Percentiles rank a stretch among this genome's conserved stretches.
phyloP scores from a whole-genome alignment of 2,329 filamentous ascomycete genomes.

The Xylaria sp. region DNA sequence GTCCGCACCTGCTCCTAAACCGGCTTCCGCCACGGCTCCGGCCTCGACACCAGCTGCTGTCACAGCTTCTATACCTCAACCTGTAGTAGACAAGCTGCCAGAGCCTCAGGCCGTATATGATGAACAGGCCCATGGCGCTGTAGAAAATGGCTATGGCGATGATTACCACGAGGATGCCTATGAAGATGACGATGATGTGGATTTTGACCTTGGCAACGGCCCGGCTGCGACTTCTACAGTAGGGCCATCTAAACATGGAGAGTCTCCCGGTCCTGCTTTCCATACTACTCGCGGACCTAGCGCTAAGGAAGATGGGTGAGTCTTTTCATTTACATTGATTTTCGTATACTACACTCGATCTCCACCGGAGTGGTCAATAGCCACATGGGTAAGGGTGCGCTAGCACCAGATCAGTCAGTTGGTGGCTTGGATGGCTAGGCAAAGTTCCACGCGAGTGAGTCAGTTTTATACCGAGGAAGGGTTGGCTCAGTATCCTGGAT shows the following conservation, averaged over 20 bases:
- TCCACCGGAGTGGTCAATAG: background rate
- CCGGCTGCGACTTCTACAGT: constrained; percentile 39
- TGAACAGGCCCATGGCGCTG: constrained; percentile 38
- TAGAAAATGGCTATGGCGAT: constrained; percentile 45
- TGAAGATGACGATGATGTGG: constrained; percentile 63
- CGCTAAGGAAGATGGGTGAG: constrained; percentile 94
- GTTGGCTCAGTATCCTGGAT: constrained; percentile 32
- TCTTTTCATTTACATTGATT: constrained; percentile 40
- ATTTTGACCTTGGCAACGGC: constrained; percentile 61
- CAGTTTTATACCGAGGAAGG: constrained; percentile 28
- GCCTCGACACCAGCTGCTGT: constrained; percentile 36
- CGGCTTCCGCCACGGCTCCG: constrained; percentile 28
- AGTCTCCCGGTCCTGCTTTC: constrained; percentile 41
- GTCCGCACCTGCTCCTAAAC: constrained; percentile 39
- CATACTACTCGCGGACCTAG: constrained; percentile 60
- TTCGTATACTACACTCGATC: constrained; percentile 27
- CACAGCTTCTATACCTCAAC: constrained; percentile 32
- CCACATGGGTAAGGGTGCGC: background rate
- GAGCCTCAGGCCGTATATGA: constrained; percentile 41
- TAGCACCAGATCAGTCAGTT: constrained; percentile 20
- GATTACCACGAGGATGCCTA: constrained; percentile 52
- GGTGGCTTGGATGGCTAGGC: constrained; percentile 25
- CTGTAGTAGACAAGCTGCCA: constrained; percentile 42
- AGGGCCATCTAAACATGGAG: constrained; percentile 41
- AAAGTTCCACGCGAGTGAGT: constrained; percentile 20